Evolutionary conservation across 208 protist genomes (phyloP).

Genomic region (Wallacemonas sp.): DNA sequence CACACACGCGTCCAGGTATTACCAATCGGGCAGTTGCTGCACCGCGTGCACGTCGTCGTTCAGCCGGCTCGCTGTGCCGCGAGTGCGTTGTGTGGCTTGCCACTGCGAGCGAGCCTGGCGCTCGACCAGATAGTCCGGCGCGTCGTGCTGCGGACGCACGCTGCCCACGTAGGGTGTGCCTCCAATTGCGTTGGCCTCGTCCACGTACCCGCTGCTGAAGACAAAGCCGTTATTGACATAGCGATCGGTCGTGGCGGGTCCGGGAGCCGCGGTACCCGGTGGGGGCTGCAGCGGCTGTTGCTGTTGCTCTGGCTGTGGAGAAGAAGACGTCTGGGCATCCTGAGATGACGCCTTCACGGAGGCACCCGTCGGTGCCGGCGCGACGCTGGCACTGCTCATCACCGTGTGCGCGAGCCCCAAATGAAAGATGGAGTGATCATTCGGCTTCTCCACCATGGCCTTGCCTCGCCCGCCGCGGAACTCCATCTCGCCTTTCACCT

Average conservation of each 20-base stretch:
- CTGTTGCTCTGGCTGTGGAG: constrained; percentile 2
- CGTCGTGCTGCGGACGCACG: neutral
- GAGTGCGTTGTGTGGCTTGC: constrained; percentile 25
- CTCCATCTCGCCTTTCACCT: constrained; percentile 13
- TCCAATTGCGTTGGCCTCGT: constrained; percentile 15
- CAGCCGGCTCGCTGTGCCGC: neutral
- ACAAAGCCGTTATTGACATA: constrained; percentile 18
- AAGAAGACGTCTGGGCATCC: too few species aligned
- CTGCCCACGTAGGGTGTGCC: constrained; percentile 5
- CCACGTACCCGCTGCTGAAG: constrained; percentile 16
- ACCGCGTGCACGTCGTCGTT: constrained; percentile 44
- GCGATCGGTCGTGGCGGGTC: too few species aligned
- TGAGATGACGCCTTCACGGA: too few species aligned
- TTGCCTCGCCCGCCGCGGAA: constrained; percentile 23
- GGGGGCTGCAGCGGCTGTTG: too few species aligned
- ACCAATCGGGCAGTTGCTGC: constrained; percentile 47
- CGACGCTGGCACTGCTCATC: neutral
- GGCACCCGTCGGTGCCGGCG: neutral
- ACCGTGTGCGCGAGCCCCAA: constrained; percentile 44
- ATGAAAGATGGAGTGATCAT: constrained; percentile 53
- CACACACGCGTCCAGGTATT: neutral
- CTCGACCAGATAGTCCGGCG: constrained; percentile 8
- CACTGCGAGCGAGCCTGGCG: constrained; percentile 19
- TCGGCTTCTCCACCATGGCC: constrained; percentile 47
- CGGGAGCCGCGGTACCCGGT: too few species aligned